A percentile compares a stretch with the other conserved stretches of the same genome.
Evolutionary conservation across 192 early-diverging fungal species (phyloP).

Genomic region (Backusella tuberculispora): DNA sequence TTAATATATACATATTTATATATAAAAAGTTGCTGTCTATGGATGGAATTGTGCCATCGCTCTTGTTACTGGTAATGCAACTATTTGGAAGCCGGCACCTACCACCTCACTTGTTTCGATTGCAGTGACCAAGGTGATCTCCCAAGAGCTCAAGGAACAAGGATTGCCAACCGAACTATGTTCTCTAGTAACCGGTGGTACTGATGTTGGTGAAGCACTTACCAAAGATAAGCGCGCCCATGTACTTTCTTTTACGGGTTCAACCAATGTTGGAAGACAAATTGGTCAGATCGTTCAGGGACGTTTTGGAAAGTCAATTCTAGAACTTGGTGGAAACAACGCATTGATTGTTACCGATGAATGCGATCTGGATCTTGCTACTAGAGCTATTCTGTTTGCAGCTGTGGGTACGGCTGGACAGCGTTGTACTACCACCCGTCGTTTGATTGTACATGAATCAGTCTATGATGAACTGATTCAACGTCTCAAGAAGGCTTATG

Average conservation of each 20-base stretch:
- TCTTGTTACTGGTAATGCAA: constrained; percentile 88
- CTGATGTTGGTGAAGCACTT: constrained; percentile 82
- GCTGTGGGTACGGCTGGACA: constrained; percentile 97
- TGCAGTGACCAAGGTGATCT: constrained; percentile 88
- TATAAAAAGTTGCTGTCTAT: constrained; percentile 67
- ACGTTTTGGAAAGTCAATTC: constrained; percentile 84
- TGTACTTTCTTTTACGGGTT: constrained; percentile 91
- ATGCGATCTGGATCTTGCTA: constrained; percentile 87
- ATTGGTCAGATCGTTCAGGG: constrained; percentile 83
- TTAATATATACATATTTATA: neutral
- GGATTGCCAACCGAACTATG: constrained; percentile 82
- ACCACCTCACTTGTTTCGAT: constrained; percentile 80
- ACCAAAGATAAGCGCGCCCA: constrained; percentile 70
- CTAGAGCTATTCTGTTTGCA: constrained; percentile 88
- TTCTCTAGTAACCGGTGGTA: constrained; percentile 82
- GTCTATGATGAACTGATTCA: constrained; percentile 86
- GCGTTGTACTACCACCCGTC: constrained; percentile 92
- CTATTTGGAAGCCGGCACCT: constrained; percentile 89
- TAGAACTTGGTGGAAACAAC: constrained; percentile 97
- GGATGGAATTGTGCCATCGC: constrained; percentile 95
- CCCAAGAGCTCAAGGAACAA: constrained; percentile 80
- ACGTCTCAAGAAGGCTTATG: constrained; percentile 81
- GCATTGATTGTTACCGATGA: constrained; percentile 92
- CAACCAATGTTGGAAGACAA: constrained; percentile 73
- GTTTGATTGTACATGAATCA: constrained; percentile 85